phyloP scores from a whole-genome alignment of 1,284 basidiomycete genomes.

The Pseudozyma tsukubaensis region DNA sequence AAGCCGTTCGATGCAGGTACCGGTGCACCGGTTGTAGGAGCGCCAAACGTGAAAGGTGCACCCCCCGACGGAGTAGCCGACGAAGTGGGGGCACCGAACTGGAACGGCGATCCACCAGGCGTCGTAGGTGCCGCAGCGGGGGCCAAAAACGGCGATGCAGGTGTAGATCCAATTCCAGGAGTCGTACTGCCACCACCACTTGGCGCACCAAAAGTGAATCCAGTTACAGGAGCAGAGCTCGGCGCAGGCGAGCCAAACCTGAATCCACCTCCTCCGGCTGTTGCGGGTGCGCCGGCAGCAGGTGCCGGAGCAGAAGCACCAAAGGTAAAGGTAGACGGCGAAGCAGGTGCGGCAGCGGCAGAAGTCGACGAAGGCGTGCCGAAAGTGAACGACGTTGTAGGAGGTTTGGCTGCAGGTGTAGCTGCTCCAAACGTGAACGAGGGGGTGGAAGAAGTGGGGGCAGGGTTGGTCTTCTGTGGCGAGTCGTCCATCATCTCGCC shows the following conservation, averaged over 20 bases:
- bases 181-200: constrained; percentile 11
- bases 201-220: constrained; percentile 30
- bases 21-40: background rate
- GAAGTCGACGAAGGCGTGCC: constrained; percentile 6
- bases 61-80: background rate
- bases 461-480: constrained; percentile 11
- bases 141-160: constrained; percentile 29
- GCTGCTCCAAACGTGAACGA: constrained; percentile 42
- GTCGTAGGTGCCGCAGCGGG: constrained; percentile 26
- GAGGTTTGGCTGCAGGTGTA: constrained; percentile 12
- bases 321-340: constrained; percentile 30
- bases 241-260: constrained; percentile 34
- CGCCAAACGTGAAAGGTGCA: constrained; percentile 26
- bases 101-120: constrained; percentile 26
- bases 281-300: background rate
- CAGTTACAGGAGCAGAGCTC: constrained; percentile 7
- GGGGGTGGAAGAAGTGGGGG: background rate
- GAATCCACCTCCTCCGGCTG: constrained; percentile 17
- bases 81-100: constrained; percentile 25
- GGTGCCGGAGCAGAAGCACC: constrained; percentile 8
- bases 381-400: constrained; percentile 24
- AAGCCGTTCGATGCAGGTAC: constrained; percentile 21
- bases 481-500: constrained; percentile 56
- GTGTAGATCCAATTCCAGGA: constrained; percentile 24
- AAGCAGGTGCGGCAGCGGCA: background rate